Evolutionary conservation across 2,329 filamentous ascomycete genomes (phyloP), one percentile per base, ranked within the genome.

Genomic region (Penicillium hordei): DNA sequence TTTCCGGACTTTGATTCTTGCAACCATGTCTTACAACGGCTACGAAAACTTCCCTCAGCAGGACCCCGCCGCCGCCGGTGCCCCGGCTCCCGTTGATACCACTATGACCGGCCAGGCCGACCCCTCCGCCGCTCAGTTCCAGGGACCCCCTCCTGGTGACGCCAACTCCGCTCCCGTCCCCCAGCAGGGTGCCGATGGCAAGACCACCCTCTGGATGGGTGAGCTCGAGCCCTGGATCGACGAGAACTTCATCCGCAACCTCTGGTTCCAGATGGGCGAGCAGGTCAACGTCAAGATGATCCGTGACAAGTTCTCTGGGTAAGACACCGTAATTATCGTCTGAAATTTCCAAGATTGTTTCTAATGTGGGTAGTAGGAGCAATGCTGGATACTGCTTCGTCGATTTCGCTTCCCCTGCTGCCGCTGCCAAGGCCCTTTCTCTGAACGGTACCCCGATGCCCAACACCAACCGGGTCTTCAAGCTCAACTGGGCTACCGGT

Each of bases 301-400:
- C 71, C 91, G 94, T 65, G 94, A 99, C 81, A 97, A 97, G 79
- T 96, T 96, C 78, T 97, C 93, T 73, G 94, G 93, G 92, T 96
- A 83, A 78, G 83, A 69, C 52, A 55, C 48, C 52, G 46, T 57
- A 53, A 63, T 42, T 9, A 15, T 40, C 25, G 29, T 36, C 25
- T 50, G 4, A 29, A 25, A 19, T 51, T 52, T 36, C 43, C 34
- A 62, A 64, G 65, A 55, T 59, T 60, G 63, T 68, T 71, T 70
- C 72, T 75, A 78, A 75, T 77, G 71, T 72, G 73, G 70, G 70
- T 74, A 72, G 62, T 75, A 81, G 81, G 73, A 96, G 91, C 70
- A 99, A 97, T 76, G 94, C 94, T 64, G 94, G 94, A 60, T 99
- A 99, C 80, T 99, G 93, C 80, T 99, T 99, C 76, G 92, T 97